A percentile compares a stretch with the other conserved stretches of the same genome.
Conservation (phyloP, 176 grass and related monocot genomes). For the Triticum urartu region DNA sequence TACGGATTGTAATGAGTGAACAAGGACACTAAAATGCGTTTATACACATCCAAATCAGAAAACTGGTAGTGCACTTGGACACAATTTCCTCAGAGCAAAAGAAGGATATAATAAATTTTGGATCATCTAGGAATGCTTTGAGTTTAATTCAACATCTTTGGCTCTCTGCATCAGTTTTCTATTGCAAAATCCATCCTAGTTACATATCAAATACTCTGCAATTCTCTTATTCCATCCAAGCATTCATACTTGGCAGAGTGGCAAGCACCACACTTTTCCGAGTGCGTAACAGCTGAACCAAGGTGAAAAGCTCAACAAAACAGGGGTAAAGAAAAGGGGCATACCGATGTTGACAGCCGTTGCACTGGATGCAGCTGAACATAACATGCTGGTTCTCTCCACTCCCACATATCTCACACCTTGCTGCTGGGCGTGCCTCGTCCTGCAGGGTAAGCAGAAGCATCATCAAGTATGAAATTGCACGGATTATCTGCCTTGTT, state of each 20-base stretch:
- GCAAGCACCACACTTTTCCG: background rate
- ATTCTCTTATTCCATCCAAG: constrained; percentile 8
- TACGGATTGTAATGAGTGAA: too few relatives aligned
- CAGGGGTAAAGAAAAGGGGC: background rate
- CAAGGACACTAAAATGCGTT: too few relatives aligned
- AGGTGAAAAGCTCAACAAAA: background rate
- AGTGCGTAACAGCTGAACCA: background rate
- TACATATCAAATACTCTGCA: background rate
- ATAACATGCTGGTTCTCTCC: background rate
- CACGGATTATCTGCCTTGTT: background rate
- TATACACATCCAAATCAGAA: too few relatives aligned
- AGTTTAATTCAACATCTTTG: background rate
- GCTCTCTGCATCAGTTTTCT: background rate
- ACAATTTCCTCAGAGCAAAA: background rate
- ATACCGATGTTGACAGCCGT: constrained; percentile 21
- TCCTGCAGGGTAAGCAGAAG: background rate
- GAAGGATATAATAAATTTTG: background rate
- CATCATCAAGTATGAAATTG: background rate
- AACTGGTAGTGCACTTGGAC: background rate
- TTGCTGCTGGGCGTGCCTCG: background rate
- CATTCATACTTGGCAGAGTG: background rate
- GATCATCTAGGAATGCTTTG: background rate
- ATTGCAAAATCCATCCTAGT: background rate
- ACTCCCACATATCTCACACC: constrained; percentile 36
- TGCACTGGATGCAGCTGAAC: constrained; percentile 15